Base-by-base conservation (phyloP, 305 asterid species). In the Fraxinus baroniana region DNA sequence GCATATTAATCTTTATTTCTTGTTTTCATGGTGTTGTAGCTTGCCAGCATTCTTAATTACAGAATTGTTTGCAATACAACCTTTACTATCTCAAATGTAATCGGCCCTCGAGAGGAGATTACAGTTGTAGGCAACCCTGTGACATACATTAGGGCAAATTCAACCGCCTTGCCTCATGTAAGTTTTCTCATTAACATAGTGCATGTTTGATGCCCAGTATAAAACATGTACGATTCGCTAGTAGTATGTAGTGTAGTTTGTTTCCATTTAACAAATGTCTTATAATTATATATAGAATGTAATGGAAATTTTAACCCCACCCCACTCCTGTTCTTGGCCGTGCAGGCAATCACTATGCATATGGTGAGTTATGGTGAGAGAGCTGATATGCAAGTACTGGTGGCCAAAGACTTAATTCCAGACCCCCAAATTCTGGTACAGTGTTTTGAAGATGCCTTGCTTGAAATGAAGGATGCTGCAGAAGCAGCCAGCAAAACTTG, bases 321-420 rank as follows among this genome's bases (percentile, higher is more conserved):
- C 15, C 12, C 68, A 57, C 13, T 57, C 68, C 28, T 57, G 4
- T 7, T 57, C 10, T 39, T 26, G n/a, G 0, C 3, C 32, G 30
- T 78, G 86, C 88, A 95, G 97, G 97, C 98, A 10, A 77, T 95
- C 74, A 93, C 94, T 36, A 90, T 95, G 97, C 97, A 92, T 66
- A 91, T 94, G 98, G 76, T 94, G 90, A 95, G 98, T 79, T 95
- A 94, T 66, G 98, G 93, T 6, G 98, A 98, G 39, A 81, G 76
- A 39, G 99, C 97, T 36, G 95, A 92, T 7, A 78, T 95, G 94
- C 97, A 93, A 81, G 94, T 95, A 57, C 83, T 87, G 89, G 98
- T 91, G 75, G 98, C 97, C 1, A 93, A 93, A 80, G 97, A 94
- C 44, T 78, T 94, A 7, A 91, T 94, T 73, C 97, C 98, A 7